Base-by-base conservation (phyloP, 2,329 filamentous ascomycete species). In the Massarina eburnea region DNA sequence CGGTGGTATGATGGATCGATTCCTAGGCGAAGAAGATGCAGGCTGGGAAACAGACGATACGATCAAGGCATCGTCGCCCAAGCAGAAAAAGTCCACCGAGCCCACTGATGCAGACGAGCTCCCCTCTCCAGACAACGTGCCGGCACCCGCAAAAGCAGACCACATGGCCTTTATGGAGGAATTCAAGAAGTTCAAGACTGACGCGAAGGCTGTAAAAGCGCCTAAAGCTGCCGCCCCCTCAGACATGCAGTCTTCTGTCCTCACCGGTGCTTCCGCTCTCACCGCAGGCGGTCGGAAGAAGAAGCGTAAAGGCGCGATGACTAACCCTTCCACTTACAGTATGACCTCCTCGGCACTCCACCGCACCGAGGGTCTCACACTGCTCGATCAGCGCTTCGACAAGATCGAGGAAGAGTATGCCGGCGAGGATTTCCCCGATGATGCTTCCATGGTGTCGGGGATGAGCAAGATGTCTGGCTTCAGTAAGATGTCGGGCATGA, bases 31-130 rank as follows among this genome's bases (percentile, higher is more conserved):
- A 7, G 83, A 86, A 4, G 90, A 92, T 41, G 87, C 88, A 1
- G 94, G 92, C 5, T 99, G 91, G 91, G 91, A 96, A 71, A 95
- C 91, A 7, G 94, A 99, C 68, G 86, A 84, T 58, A 99, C 94
- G 1, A 90, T 79, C 86, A 66, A 95, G 87, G 76, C 80, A 17
- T 60, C 55, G 18, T 70, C 52, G n/a, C 62, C 62, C 5, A 55
- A 55, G 22, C 38, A 47, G 8, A 51, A 55, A 24, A 43, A 71
- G 9, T 61, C 70, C 18, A 66, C 64, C 15, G 54, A 53, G 17
- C 74, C 80, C 4, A 81, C 84, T 21, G 82, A 86, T 44, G 56
- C 59, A 9, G 51, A 51, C 17, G 51, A 59, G 5, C 62, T 71
- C 5, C 65, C 68, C 1, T 62, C 62, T 1, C 62, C 65, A 5